Percentiles rank a stretch among this genome's conserved stretches.
These are phyloP conservation scores for Funneliformis geosporum DNA, from an alignment of 192 early-diverging fungal genomes.

Conservation along the genomic window DNA sequence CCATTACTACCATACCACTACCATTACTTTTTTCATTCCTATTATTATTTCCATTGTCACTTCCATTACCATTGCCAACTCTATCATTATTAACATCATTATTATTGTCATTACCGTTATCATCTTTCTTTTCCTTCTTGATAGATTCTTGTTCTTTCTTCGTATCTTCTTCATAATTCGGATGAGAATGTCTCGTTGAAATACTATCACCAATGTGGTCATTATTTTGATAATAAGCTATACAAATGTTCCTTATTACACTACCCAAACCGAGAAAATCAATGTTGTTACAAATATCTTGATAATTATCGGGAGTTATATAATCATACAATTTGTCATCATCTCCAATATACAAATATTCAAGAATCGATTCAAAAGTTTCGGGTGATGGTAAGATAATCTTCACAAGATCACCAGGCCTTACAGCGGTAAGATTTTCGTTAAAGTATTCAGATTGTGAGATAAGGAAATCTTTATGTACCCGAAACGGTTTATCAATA, in stretches of 20 bases:
- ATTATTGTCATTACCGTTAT: background rate
- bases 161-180: too few relatives aligned
- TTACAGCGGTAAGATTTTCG: background rate
- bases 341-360: slow-evolving; percentile 1
- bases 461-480: background rate
- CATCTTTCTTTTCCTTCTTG: too few relatives aligned
- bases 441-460: background rate
- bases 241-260: background rate
- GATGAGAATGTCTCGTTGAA: too few relatives aligned
- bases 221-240: background rate
- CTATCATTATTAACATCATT: background rate
- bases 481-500: background rate
- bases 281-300: background rate
- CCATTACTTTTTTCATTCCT: too few relatives aligned
- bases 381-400: background rate
- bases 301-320: background rate
- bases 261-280: background rate
- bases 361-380: slow-evolving; percentile 1
- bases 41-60: background rate
- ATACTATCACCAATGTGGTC: background rate
- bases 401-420: background rate
- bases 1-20: too few relatives aligned
- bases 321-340: background rate
- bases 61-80: background rate
- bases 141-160: too few relatives aligned